Evolutionary conservation across 768 basidiomycete species (phyloP).

Genomic region (Boletus rufocinnamomeus): DNA sequence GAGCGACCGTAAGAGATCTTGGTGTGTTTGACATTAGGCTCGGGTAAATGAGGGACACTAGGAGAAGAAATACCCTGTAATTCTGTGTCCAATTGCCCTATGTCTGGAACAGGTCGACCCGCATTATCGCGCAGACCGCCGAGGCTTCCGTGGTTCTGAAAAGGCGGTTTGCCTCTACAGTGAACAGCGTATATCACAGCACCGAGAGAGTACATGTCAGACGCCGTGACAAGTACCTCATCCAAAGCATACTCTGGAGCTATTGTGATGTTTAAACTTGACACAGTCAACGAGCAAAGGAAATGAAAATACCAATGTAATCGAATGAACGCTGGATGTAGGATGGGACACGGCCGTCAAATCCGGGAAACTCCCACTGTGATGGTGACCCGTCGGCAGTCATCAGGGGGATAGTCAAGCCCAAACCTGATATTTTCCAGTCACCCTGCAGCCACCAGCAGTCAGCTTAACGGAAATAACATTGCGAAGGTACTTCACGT

Average conservation of each 20-base stretch:
- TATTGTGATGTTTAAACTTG: conserved; percentile 33
- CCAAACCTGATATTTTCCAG: conserved; percentile 95
- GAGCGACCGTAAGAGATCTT: conserved; percentile 78
- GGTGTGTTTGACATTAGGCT: conserved; percentile 8
- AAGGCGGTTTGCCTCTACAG: conserved; percentile 83
- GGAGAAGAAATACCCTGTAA: conserved; percentile 57
- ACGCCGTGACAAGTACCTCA: conserved; percentile 80
- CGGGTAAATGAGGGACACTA: conserved; percentile 4
- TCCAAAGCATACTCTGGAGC: conserved; percentile 95
- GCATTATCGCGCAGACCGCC: conserved; percentile 69
- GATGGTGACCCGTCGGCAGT: conserved; percentile 69
- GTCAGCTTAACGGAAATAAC: neutral
- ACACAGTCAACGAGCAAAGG: neutral
- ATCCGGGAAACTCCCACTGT: conserved; percentile 89
- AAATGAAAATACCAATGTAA: conserved; percentile 69
- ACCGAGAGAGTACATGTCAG: conserved; percentile 93
- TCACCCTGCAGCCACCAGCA: conserved; percentile 69
- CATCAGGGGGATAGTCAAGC: conserved; percentile 78
- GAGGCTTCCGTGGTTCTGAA: conserved; percentile 79
- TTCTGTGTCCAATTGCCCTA: conserved; percentile 69
- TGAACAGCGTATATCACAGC: conserved; percentile 92
- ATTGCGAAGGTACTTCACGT: conserved; percentile 30
- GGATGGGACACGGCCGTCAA: conserved; percentile 75
- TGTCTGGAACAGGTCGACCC: conserved; percentile 59
- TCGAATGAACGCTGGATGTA: conserved; percentile 93